A percentile compares a stretch with the other conserved stretches of the same genome.
Conservation (phyloP, 305 asterid species). For the Solanum hybrid region DNA sequence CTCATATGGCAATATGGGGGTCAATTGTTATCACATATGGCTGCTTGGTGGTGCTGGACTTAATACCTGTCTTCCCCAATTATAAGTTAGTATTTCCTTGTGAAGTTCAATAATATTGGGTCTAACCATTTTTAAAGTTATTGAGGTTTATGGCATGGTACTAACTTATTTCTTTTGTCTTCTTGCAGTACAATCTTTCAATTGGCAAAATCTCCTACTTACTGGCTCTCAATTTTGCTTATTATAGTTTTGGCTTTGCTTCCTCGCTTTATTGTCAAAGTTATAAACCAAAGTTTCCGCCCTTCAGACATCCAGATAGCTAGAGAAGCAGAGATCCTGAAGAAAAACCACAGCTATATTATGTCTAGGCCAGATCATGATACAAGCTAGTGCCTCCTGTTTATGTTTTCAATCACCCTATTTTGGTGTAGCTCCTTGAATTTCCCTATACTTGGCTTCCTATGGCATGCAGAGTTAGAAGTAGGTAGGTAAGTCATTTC, state of each 20-base stretch:
- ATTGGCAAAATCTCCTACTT: slow-evolving; percentile 57
- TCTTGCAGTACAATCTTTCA: slow-evolving; percentile 81
- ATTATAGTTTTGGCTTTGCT: slow-evolving; percentile 71
- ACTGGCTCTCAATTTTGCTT: slow-evolving; percentile 85
- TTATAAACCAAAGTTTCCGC: slow-evolving; percentile 60
- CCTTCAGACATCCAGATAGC: slow-evolving; percentile 92
- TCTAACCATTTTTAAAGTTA: background rate
- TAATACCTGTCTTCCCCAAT: slow-evolving; percentile 52
- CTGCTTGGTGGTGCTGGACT: slow-evolving; percentile 81
- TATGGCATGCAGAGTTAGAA: slow-evolving; percentile 18
- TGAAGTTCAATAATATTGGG: background rate
- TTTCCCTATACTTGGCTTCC: slow-evolving; percentile 26
- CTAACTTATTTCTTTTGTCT: background rate
- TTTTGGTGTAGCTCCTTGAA: slow-evolving; percentile 19
- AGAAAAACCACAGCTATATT: slow-evolving; percentile 29
- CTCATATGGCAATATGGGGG: slow-evolving; percentile 90
- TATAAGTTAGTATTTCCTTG: slow-evolving; percentile 61
- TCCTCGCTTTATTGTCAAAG: slow-evolving; percentile 76
- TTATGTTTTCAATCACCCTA: slow-evolving; percentile 17
- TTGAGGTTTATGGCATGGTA: slow-evolving; percentile 1
- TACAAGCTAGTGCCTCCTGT: slow-evolving; percentile 34
- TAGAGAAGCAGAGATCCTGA: slow-evolving; percentile 81
- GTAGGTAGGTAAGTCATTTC: slow-evolving; percentile 22
- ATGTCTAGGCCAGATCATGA: slow-evolving; percentile 36
- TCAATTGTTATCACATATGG: slow-evolving; percentile 71